phyloP scores from a whole-genome alignment of 23 red algal genomes.

The Gracilariopsis chorda region DNA sequence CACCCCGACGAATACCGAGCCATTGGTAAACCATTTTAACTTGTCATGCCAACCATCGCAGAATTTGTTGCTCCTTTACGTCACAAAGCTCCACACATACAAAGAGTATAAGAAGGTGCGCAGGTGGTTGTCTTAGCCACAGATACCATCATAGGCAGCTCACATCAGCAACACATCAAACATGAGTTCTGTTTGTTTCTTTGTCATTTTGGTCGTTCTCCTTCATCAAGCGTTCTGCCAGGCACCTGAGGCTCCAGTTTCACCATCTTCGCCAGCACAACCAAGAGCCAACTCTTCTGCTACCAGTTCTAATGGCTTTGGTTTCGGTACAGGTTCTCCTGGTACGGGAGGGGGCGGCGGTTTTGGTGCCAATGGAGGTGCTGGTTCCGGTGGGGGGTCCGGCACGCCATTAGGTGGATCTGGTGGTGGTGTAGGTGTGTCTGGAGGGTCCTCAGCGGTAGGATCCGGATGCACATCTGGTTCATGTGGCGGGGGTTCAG shows the following conservation, averaged over 20 bases:
- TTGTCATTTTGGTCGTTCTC: neutral
- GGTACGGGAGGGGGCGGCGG: constrained; percentile 55
- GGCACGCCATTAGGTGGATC: constrained; percentile 39
- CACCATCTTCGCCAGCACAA: neutral
- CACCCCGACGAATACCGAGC: neutral
- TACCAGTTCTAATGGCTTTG: constrained; percentile 32
- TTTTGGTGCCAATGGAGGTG: constrained; percentile 43
- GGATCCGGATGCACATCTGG: constrained; percentile 54
- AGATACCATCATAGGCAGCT: neutral
- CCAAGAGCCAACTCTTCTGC: constrained; percentile 11
- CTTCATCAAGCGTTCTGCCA: neutral
- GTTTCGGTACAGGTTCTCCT: constrained; percentile 40
- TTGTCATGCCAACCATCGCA: neutral
- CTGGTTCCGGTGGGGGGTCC: constrained; percentile 34
- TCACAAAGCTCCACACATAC: neutral
- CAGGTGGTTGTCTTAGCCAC: neutral
- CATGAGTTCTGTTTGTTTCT: neutral
- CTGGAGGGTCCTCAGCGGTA: constrained; percentile 3
- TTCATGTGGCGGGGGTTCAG: constrained; percentile 41
- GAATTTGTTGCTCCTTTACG: neutral
- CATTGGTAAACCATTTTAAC: neutral
- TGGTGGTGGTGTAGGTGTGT: constrained; percentile 37
- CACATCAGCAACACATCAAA: neutral
- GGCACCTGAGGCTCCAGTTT: neutral
- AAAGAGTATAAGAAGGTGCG: constrained; percentile 1